phyloP scores from a whole-genome alignment of 108 stramenopile genomes.

The Nitzschia palea region DNA sequence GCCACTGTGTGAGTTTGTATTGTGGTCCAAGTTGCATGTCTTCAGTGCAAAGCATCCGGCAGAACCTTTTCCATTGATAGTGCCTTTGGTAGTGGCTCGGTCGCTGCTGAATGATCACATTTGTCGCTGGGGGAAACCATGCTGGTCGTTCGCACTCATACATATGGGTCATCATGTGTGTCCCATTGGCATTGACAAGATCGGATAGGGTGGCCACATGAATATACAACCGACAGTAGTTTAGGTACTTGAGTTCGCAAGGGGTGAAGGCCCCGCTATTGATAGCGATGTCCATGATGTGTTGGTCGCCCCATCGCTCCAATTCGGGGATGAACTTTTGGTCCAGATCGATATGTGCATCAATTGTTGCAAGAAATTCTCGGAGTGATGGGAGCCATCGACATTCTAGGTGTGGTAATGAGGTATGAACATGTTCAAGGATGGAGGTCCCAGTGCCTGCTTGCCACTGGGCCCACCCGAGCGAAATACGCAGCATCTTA shows the following conservation, averaged over 20 bases:
- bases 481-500: not conserved
- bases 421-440: not conserved
- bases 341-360: not conserved
- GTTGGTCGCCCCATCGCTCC: not conserved
- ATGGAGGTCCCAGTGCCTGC: not conserved
- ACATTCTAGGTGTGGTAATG: not conserved
- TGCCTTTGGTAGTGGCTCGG: not conserved
- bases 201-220: conserved; percentile 4
- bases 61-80: not conserved
- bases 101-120: not conserved
- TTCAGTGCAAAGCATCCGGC: not conserved
- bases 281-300: not conserved
- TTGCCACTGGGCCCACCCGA: not conserved
- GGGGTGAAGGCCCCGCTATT: not conserved
- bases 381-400: not conserved
- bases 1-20: not conserved
- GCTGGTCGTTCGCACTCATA: not conserved
- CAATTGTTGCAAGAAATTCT: not conserved
- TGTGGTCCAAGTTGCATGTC: not conserved
- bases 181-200: not conserved
- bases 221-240: conserved; percentile 10
- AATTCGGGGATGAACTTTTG: not conserved
- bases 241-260: not conserved
- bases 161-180: not conserved
- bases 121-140: not conserved